Base-by-base conservation (phyloP, 768 basidiomycete genomes). In the Leccinum barrowsii region DNA sequence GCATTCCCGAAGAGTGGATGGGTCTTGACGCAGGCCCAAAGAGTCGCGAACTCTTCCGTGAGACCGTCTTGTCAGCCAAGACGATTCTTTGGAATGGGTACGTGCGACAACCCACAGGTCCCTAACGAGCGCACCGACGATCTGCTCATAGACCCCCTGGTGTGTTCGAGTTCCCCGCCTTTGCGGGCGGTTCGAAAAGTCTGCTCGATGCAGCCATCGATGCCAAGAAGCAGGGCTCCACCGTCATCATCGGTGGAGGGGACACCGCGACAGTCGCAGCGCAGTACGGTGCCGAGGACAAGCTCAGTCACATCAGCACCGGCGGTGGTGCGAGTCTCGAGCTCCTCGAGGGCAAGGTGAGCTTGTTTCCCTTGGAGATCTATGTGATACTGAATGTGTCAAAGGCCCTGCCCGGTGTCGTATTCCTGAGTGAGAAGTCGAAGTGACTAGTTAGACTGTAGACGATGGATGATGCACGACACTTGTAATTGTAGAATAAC, bases 61-160 rank as follows among this genome's bases (percentile, higher is more conserved):
- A 85, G 59, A 85, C 94, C 10, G 95, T 99, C 54, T 72, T 90
- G 54, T 85, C 90, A 67, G 80, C 93, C 53, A 97, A 92, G 83
- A 99, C 96, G 40, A 93, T 98, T 69, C 85, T 99, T 54, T 99
- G 96, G 96, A 94, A 94, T 65, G 91, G 91, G 91, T 89, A 63
- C 70, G 81, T 74, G 32, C 12, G 49, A 57, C 26, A 21, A n/a
- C 17, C 15, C 19, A 17, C 47, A 10, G 22, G 8, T 17, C 11
- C 13, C 21, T 24, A 4, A 46, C 15, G 32, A 12, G 21, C 28
- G 35, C 28, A 28, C 47, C 12, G 30, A 62, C 19, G 7, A 42
- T 56, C 22, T 49, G 10, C 30, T 28, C 70, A 65, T 70, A 98
- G 96, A 37, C 96, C 97, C 44, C 89, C 95, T 35, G 96, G 96